Evolutionary conservation across 176 grass and related monocot genomes (phyloP).

Genomic region (Musa beccarii): DNA sequence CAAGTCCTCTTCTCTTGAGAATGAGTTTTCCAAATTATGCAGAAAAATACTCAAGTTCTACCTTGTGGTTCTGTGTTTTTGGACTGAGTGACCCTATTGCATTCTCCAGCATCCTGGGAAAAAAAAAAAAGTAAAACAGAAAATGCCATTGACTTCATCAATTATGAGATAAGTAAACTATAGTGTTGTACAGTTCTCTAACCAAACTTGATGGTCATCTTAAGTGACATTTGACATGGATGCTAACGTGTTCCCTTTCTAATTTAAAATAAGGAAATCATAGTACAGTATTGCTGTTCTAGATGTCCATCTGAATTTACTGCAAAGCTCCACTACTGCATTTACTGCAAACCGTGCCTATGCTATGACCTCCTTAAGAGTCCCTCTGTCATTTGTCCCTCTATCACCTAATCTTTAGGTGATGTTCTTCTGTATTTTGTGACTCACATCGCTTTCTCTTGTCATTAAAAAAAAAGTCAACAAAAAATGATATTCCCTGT

Average conservation of each 20-base stretch:
- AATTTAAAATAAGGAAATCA: neutral
- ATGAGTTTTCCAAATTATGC: neutral
- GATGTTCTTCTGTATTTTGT: neutral
- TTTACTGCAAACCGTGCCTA: neutral
- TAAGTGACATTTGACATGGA: neutral
- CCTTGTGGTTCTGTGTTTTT: conserved; percentile 49
- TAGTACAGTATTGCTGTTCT: neutral
- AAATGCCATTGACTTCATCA: neutral
- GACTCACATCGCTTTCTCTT: neutral
- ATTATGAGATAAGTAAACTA: no score
- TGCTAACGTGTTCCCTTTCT: neutral
- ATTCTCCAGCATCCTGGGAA: conserved; percentile 35
- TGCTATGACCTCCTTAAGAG: neutral
- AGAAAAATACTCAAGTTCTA: conserved; percentile 29
- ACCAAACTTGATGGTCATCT: neutral
- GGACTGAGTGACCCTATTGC: conserved; percentile 29
- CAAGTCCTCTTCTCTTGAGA: neutral
- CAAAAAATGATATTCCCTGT: neutral
- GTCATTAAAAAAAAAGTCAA: neutral
- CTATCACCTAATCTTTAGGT: neutral
- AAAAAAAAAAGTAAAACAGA: neutral
- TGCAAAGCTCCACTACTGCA: neutral
- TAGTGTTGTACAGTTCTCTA: neutral
- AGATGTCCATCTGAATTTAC: neutral
- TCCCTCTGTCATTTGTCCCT: neutral